A percentile compares a stretch with the other conserved stretches of the same genome.
These are phyloP conservation scores for Nothophytophthora sp. DNA, from an alignment of 352 stramenopile species.

Conservation along the genomic window DNA sequence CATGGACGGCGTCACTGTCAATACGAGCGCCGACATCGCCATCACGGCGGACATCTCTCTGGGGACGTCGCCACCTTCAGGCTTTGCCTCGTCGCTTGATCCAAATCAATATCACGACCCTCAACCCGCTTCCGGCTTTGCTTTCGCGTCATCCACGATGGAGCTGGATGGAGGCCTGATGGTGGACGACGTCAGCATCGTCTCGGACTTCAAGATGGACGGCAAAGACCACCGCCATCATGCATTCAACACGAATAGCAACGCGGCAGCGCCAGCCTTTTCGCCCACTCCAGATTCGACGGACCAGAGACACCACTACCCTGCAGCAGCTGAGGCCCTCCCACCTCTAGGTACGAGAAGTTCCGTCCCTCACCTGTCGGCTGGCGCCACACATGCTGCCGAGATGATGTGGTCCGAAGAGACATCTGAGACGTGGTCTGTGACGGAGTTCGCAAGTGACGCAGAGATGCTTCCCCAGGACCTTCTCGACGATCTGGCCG, in stretches of 20 bases:
- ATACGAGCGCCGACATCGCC: not conserved
- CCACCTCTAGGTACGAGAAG: not conserved
- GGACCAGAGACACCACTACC: not conserved
- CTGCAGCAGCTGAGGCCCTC: not conserved
- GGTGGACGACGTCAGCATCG: constrained; percentile 10
- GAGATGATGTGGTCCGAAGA: constrained; percentile 23
- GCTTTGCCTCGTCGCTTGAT: not conserved
- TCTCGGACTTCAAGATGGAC: not conserved
- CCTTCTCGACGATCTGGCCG: constrained; percentile 16
- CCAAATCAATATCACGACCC: not conserved
- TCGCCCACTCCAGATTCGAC: not conserved
- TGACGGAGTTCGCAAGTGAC: constrained; percentile 15
- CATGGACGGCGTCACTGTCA: constrained; percentile 16
- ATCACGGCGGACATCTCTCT: constrained; percentile 12
- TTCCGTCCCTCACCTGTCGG: not conserved
- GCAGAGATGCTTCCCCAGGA: constrained; percentile 20
- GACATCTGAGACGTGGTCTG: constrained; percentile 10
- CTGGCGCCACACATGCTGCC: constrained; percentile 8
- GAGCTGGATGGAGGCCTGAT: not conserved
- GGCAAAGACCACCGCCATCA: not conserved
- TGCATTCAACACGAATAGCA: not conserved
- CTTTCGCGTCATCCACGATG: too few species aligned
- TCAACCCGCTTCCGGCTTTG: not conserved
- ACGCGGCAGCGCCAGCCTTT: not conserved
- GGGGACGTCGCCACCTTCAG: not conserved